Percentiles rank a stretch among this genome's conserved stretches.
Conservation (phyloP, 768 basidiomycete genomes). For the Psilocybe cyanescens region DNA sequence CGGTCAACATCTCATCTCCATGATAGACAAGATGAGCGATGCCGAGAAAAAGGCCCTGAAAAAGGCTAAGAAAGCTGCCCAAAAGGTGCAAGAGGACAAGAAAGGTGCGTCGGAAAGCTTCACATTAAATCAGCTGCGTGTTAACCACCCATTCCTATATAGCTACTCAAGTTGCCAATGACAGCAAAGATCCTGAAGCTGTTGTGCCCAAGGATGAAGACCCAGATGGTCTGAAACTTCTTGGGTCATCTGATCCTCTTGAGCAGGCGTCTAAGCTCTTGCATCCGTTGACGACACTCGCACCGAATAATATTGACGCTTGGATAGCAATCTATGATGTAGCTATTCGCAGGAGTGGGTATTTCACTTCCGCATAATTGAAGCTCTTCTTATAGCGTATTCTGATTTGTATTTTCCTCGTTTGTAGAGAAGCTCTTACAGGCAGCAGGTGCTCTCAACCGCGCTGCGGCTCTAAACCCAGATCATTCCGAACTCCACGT, state of each 20-base stretch:
- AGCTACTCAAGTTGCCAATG: slow-evolving; percentile 43
- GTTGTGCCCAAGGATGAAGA: slow-evolving; percentile 74
- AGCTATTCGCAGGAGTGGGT: slow-evolving; percentile 77
- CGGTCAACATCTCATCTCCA: not conserved
- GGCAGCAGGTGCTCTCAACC: slow-evolving; percentile 69
- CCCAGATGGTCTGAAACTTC: slow-evolving; percentile 76
- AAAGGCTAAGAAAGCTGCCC: slow-evolving; percentile 80
- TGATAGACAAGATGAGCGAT: slow-evolving; percentile 49
- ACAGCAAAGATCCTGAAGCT: slow-evolving; percentile 75
- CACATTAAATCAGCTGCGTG: not conserved
- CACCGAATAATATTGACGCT: slow-evolving; percentile 58
- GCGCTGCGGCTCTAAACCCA: slow-evolving; percentile 54
- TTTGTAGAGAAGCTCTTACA: slow-evolving; percentile 77
- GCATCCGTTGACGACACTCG: slow-evolving; percentile 59
- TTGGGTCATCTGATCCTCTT: slow-evolving; percentile 65
- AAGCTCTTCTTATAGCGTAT: too few species aligned
- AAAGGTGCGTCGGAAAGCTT: slow-evolving; percentile 53
- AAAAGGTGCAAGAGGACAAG: slow-evolving; percentile 72
- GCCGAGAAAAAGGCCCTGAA: slow-evolving; percentile 84
- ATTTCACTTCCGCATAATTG: not conserved
- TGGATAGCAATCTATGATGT: slow-evolving; percentile 85
- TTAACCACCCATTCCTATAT: not conserved
- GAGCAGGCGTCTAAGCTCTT: slow-evolving; percentile 78
- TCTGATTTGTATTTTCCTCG: not conserved
- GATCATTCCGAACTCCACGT: slow-evolving; percentile 72